A percentile compares a stretch with the other conserved stretches of the same genome.
These are phyloP conservation scores for Aspergillus uvarum DNA, from an alignment of 2,329 filamentous ascomycete genomes.

Conservation along the genomic window DNA sequence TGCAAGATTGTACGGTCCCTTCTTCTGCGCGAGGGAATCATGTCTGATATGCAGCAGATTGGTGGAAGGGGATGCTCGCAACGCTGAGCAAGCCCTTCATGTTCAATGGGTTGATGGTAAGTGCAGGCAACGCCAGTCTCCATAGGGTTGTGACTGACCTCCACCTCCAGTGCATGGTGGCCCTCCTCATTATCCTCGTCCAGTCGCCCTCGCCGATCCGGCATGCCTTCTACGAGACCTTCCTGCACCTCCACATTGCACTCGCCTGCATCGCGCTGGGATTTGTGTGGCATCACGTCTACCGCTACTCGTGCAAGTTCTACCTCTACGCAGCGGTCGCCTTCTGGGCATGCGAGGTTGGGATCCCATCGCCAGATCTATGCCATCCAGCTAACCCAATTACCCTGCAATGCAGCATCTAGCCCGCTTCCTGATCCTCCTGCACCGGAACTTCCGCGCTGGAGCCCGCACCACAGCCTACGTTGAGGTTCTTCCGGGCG, in stretches of 20 bases:
- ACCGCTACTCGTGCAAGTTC: slow-evolving; percentile 64
- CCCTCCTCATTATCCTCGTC: background rate
- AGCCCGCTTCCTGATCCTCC: slow-evolving; percentile 60
- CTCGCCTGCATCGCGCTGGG: slow-evolving; percentile 67
- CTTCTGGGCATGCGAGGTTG: slow-evolving; percentile 72
- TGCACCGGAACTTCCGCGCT: slow-evolving; percentile 61
- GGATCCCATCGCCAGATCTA: background rate
- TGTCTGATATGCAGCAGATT: slow-evolving; percentile 17
- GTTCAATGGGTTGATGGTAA: slow-evolving; percentile 41
- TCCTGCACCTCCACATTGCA: slow-evolving; percentile 80
- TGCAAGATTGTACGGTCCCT: slow-evolving; percentile 34
- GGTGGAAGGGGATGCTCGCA: background rate
- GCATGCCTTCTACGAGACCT: slow-evolving; percentile 95
- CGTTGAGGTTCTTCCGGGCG: slow-evolving; percentile 66
- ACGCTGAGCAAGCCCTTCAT: slow-evolving; percentile 6
- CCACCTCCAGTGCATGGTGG: background rate
- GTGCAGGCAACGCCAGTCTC: slow-evolving; percentile 4
- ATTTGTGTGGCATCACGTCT: slow-evolving; percentile 76
- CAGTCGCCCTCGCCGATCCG: slow-evolving; percentile 75
- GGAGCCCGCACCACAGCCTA: slow-evolving; percentile 62
- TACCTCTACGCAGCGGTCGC: slow-evolving; percentile 71
- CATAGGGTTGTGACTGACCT: no score
- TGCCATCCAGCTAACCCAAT: background rate
- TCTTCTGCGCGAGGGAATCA: no score
- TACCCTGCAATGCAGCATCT: slow-evolving; percentile 42